Percentiles rank a stretch among this genome's conserved stretches.
Evolutionary conservation across 371 early-diverging fungal genomes (phyloP).

Genomic region (Gilbertella persicaria): DNA sequence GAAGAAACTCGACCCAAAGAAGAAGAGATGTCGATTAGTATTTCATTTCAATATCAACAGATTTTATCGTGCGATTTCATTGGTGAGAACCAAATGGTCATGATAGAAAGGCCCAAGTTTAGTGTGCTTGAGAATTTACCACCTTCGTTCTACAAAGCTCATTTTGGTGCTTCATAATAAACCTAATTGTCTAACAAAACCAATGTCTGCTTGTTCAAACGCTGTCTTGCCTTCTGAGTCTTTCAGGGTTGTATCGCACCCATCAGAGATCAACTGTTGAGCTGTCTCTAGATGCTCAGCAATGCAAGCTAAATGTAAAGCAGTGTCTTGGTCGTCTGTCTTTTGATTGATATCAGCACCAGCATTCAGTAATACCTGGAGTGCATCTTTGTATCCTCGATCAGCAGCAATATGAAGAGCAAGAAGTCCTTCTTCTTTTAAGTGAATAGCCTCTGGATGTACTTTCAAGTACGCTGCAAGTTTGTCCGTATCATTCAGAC

Average conservation of each 20-base stretch:
- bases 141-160: conserved; percentile 81
- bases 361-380: conserved; percentile 24
- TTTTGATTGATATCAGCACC: conserved; percentile 44
- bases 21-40: conserved; percentile 57
- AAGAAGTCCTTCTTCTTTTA: conserved; percentile 38
- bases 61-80: conserved; percentile 76
- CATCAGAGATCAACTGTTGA: conserved; percentile 23
- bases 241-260: conserved; percentile 26
- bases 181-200: too few species aligned
- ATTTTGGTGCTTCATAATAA: conserved; percentile 67
- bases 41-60: conserved; percentile 81
- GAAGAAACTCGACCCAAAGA: conserved; percentile 30
- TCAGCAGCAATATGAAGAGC: conserved; percentile 50
- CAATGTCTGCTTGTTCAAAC: conserved; percentile 36
- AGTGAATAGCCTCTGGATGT: conserved; percentile 14
- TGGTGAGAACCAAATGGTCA: conserved; percentile 71
- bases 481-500: conserved; percentile 25
- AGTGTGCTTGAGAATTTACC: conserved; percentile 79
- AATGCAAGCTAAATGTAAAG: conserved; percentile 52
- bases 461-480: conserved; percentile 5
- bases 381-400: conserved; percentile 38
- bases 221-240: conserved; percentile 43
- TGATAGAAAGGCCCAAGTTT: conserved; percentile 84
- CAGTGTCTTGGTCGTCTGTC: conserved; percentile 41
- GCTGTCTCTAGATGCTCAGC: conserved; percentile 43